A percentile compares a stretch with the other conserved stretches of the same genome.
These are phyloP conservation scores for Rhizopogon salebrosus DNA, from an alignment of 768 basidiomycete species.

Conservation along the genomic window DNA sequence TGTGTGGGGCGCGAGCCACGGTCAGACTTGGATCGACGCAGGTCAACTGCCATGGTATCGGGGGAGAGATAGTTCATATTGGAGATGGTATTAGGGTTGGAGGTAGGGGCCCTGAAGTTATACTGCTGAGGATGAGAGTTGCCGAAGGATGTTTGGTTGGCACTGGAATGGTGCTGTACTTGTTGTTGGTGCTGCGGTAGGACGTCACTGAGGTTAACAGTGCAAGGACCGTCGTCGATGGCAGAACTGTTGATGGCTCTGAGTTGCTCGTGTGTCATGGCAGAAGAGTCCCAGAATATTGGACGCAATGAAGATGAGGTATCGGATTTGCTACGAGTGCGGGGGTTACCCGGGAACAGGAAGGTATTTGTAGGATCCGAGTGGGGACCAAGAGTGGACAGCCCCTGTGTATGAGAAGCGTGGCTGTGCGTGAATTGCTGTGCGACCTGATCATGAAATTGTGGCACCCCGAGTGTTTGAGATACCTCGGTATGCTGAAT, in stretches of 20 bases:
- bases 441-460: constrained; percentile 23
- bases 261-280: constrained; percentile 33
- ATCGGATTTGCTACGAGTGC: constrained; percentile 58
- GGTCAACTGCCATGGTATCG: constrained; percentile 20
- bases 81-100: constrained; percentile 17
- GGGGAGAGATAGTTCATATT: constrained; percentile 38
- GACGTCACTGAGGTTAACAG: constrained; percentile 26
- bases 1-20: constrained; percentile 34
- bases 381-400: constrained; percentile 28
- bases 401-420: constrained; percentile 29
- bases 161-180: constrained; percentile 20
- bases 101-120: constrained; percentile 25
- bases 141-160: constrained; percentile 24
- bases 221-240: constrained; percentile 30
- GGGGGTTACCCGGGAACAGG: constrained; percentile 34
- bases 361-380: constrained; percentile 34
- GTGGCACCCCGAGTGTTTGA: constrained; percentile 25
- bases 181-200: constrained; percentile 24
- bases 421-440: constrained; percentile 31
- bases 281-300: constrained; percentile 44
- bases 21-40: constrained; percentile 53
- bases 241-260: constrained; percentile 30
- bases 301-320: constrained; percentile 45
- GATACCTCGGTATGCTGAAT: constrained; percentile 28
- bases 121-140: constrained; percentile 25